Evolutionary conservation across 106 monocot species (phyloP).

Genomic region (Narthecium ossifragum): DNA sequence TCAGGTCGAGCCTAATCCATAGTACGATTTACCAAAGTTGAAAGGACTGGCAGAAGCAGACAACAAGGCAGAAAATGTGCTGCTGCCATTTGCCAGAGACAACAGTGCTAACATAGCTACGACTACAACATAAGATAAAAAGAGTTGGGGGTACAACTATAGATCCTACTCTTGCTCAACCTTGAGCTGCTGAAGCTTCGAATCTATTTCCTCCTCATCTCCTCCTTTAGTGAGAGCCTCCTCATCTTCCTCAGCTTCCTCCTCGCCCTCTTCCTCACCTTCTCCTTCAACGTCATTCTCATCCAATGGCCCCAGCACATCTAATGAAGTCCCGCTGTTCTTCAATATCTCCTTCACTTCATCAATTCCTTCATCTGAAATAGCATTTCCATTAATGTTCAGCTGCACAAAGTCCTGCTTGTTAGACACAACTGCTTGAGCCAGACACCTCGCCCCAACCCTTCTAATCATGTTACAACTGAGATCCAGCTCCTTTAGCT

Average conservation of each 20-base stretch:
- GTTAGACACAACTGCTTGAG: slow-evolving; percentile 41
- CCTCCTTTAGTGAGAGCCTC: slow-evolving; percentile 6
- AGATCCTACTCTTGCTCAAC: slow-evolving; percentile 27
- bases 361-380: slow-evolving; percentile 94
- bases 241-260: slow-evolving; percentile 30
- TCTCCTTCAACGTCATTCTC: slow-evolving; percentile 79
- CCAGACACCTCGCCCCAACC: slow-evolving; percentile 71
- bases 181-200: slow-evolving; percentile 39
- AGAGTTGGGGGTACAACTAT: not conserved
- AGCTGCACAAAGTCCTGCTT: slow-evolving; percentile 56
- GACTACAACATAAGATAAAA: not conserved
- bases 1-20: no score
- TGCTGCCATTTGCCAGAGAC: not conserved
- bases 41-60: no score
- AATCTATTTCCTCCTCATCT: slow-evolving; percentile 42
- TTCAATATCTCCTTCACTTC: slow-evolving; percentile 82
- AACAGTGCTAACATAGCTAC: not conserved
- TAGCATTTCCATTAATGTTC: slow-evolving; percentile 76
- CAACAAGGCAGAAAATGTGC: not conserved
- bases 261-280: slow-evolving; percentile 34
- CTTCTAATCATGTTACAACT: slow-evolving; percentile 62
- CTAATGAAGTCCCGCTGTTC: slow-evolving; percentile 24
- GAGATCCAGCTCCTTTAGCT: slow-evolving; percentile 74
- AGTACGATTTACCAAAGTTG: no score
- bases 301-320: slow-evolving; percentile 78